These are phyloP conservation scores for Erysimum cheiranthoides DNA, from an alignment of 345 rosid genomes.

Conservation along the genomic window DNA sequence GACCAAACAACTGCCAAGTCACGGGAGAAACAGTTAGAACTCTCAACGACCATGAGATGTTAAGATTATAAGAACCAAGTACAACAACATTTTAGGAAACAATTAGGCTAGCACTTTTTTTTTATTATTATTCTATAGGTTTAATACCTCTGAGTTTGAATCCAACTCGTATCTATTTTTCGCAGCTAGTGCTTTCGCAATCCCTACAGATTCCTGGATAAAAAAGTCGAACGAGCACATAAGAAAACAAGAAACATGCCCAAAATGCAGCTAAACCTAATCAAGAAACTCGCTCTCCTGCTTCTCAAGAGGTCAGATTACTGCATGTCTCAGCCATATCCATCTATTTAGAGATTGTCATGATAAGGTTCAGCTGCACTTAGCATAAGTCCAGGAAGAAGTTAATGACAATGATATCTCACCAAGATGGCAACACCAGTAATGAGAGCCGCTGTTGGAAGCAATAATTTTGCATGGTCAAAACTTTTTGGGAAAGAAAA, in stretches of 20 bases:
- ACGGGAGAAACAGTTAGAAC: conserved; percentile 26
- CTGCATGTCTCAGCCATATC: conserved; percentile 13
- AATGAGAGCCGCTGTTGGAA: conserved; percentile 90
- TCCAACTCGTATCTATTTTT: conserved; percentile 94
- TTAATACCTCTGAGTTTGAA: conserved; percentile 83
- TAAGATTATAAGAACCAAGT: background rate
- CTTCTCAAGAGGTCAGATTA: conserved; percentile 12
- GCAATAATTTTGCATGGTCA: conserved; percentile 62
- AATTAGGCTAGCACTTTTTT: conserved; percentile 21
- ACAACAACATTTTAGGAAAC: background rate
- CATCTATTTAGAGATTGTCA: conserved; percentile 5
- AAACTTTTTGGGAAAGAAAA: conserved; percentile 82
- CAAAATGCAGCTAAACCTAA: conserved; percentile 18
- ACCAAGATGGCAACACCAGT: conserved; percentile 99
- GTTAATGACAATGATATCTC: conserved; percentile 43
- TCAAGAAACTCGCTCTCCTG: conserved; percentile 23
- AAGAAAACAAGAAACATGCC: conserved; percentile 19
- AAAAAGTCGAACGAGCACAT: conserved; percentile 2
- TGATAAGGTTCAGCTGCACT: conserved; percentile 36
- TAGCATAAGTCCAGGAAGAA: conserved; percentile 14
- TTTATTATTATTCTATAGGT: background rate
- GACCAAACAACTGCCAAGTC: conserved; percentile 87
- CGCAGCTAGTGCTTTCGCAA: conserved; percentile 98
- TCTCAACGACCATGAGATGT: conserved; percentile 23
- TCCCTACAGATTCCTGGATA: conserved; percentile 94